Conservation (phyloP, 169 alveolate genomes). For the Eimeria praecox region DNA sequence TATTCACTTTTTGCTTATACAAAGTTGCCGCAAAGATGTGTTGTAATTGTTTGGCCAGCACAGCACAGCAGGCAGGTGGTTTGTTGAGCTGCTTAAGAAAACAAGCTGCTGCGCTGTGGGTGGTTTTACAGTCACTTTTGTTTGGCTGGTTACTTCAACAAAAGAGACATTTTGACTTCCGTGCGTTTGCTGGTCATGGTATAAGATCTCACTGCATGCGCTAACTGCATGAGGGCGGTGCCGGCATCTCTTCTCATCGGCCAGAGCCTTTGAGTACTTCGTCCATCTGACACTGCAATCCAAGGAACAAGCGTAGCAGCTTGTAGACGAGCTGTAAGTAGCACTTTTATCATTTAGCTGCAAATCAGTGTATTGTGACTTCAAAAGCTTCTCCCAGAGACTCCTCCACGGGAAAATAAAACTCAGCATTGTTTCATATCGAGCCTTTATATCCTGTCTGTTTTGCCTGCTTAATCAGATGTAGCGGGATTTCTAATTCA, state of each 20-base stretch:
- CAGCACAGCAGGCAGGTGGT: background rate
- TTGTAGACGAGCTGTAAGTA: background rate
- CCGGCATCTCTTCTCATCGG: background rate
- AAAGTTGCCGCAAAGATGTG: background rate
- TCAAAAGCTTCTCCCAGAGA: background rate
- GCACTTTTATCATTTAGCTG: background rate
- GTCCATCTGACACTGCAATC: background rate
- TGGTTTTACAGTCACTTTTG: background rate
- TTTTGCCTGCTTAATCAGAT: background rate
- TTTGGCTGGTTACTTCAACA: background rate
- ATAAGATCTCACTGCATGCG: background rate
- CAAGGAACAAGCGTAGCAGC: background rate
- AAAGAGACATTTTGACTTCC: background rate
- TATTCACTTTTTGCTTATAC: background rate
- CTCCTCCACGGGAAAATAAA: background rate
- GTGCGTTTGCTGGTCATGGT: background rate
- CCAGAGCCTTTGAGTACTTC: background rate
- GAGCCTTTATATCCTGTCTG: background rate
- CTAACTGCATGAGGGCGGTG: background rate
- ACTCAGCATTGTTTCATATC: background rate
- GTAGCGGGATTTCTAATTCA: background rate
- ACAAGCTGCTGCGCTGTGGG: background rate
- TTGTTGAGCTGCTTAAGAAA: background rate
- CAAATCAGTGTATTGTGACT: background rate
- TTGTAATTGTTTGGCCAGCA: background rate